These are phyloP conservation scores for Epichloe hybrida DNA, from an alignment of 2,329 filamentous ascomycete genomes.

Conservation along the genomic window DNA sequence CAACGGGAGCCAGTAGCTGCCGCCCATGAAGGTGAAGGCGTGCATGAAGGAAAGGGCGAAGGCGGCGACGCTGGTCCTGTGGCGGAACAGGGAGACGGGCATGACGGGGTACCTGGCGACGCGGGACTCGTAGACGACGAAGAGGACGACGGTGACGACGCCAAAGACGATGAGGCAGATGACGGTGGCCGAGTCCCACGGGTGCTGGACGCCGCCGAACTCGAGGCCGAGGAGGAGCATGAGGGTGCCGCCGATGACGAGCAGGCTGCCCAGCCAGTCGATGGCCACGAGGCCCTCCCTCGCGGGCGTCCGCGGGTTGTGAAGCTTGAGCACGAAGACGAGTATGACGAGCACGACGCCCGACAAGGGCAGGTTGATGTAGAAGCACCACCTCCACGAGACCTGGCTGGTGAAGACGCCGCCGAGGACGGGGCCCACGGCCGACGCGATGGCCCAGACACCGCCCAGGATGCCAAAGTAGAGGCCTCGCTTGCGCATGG, in stretches of 20 bases:
- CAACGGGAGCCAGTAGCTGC: slow-evolving; percentile 67
- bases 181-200: slow-evolving; percentile 63
- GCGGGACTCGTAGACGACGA: slow-evolving; percentile 60
- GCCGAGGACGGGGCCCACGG: slow-evolving; percentile 54
- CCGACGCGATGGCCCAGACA: slow-evolving; percentile 51
- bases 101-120: slow-evolving; percentile 67
- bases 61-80: slow-evolving; percentile 50
- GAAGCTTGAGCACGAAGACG: slow-evolving; percentile 51
- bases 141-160: slow-evolving; percentile 45
- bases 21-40: slow-evolving; percentile 63
- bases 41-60: slow-evolving; percentile 59
- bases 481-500: slow-evolving; percentile 34
- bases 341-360: slow-evolving; percentile 34
- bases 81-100: slow-evolving; percentile 56
- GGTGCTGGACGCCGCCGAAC: slow-evolving; percentile 62
- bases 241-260: slow-evolving; percentile 62
- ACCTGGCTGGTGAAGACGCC: slow-evolving; percentile 51
- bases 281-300: slow-evolving; percentile 48
- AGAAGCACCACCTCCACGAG: slow-evolving; percentile 59
- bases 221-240: slow-evolving; percentile 82
- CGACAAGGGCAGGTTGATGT: slow-evolving; percentile 44
- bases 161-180: slow-evolving; percentile 71
- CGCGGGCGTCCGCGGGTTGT: slow-evolving; percentile 53
- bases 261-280: slow-evolving; percentile 41
- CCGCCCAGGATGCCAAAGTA: slow-evolving; percentile 40